Conservation (phyloP, 805 yeast species). For the Candida yuanshanica region DNA sequence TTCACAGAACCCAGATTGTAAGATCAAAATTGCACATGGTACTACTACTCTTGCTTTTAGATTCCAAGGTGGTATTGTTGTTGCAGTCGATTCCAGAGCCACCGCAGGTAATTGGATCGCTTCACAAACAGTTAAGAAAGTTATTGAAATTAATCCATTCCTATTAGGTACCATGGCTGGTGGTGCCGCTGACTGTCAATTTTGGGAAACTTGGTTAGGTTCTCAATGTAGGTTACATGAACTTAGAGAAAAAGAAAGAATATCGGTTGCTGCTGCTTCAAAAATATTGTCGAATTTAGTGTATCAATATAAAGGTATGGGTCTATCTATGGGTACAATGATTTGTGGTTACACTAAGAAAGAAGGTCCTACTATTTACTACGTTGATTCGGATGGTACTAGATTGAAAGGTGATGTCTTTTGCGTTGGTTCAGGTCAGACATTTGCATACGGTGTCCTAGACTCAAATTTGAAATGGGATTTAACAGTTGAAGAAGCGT, state of each 20-base stretch:
- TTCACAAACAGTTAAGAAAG: slow-evolving; percentile 95
- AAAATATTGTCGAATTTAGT: slow-evolving; percentile 88
- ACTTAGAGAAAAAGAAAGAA: slow-evolving; percentile 89
- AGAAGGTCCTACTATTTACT: slow-evolving; percentile 93
- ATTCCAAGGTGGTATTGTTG: slow-evolving; percentile 91
- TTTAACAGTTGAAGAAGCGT: slow-evolving; percentile 85
- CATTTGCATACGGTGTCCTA: slow-evolving; percentile 97
- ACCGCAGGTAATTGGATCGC: slow-evolving; percentile 98
- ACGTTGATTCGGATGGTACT: slow-evolving; percentile 96
- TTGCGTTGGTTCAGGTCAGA: slow-evolving; percentile 98
- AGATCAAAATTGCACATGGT: slow-evolving; percentile 96
- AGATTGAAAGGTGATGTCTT: slow-evolving; percentile 91
- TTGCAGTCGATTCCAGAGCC: slow-evolving; percentile 97
- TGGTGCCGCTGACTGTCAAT: slow-evolving; percentile 99
- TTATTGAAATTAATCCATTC: slow-evolving; percentile 92
- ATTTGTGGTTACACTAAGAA: slow-evolving; percentile 93
- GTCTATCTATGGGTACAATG: slow-evolving; percentile 99
- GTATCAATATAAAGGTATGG: slow-evolving; percentile 93
- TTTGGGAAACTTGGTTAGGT: slow-evolving; percentile 99
- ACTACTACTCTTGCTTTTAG: slow-evolving; percentile 97
- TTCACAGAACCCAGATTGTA: slow-evolving; percentile 85
- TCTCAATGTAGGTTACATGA: slow-evolving; percentile 94
- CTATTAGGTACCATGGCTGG: slow-evolving; percentile 98
- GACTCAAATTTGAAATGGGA: slow-evolving; percentile 94
- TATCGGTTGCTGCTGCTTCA: slow-evolving; percentile 94